Evolutionary conservation across 768 basidiomycete species (phyloP), one percentile per base, ranked within the genome.

Genomic region (Boletus pseudo-olivaceus): DNA sequence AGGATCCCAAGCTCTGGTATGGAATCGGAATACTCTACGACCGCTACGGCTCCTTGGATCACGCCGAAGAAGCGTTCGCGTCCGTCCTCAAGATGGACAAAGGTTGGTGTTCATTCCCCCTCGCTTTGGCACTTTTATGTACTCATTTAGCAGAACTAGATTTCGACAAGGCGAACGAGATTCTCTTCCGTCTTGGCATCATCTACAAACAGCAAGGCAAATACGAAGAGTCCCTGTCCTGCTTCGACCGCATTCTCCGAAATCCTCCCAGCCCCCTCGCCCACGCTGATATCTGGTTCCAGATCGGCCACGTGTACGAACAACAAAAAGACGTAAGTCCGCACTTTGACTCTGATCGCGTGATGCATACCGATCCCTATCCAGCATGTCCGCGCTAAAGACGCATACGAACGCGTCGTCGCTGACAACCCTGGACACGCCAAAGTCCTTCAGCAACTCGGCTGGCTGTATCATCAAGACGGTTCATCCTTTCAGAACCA

Each of bases 201-300:
- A 99, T 99, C 57, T 98, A 98, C 80, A 98, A 99, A 75, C 96
- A 98, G 67, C 96, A 98, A 68, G 86, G 89, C 64, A 98, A 98
- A 74, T 98, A 93, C 62, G 76, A 83, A 2, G 90, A 93, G 12
- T 90, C 87, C 11, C 79, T 99, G 3, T 81, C 82, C 50, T 98
- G 97, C 74, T 98, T 98, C 76, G 91, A 95, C 66, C 91, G 91
- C 67, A 98, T 99, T 59, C 85, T 98, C 49, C 89, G 90, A 57
- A 95, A 91, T 66, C 97, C 97, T 4, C 97, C 96, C 33, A 88
- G 85, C 59, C 97, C 97, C 2, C 85, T 99, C 32, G 96, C 95
- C 15, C 90, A 95, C 62, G 90, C 93, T 52, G 97, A 99, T 62
- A 98, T 99, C 59, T 98, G 95, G 94, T 98, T 98, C 83, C 97